Conservation (phyloP, 116 monocot species). For the Papilionanthe hybrid region DNA sequence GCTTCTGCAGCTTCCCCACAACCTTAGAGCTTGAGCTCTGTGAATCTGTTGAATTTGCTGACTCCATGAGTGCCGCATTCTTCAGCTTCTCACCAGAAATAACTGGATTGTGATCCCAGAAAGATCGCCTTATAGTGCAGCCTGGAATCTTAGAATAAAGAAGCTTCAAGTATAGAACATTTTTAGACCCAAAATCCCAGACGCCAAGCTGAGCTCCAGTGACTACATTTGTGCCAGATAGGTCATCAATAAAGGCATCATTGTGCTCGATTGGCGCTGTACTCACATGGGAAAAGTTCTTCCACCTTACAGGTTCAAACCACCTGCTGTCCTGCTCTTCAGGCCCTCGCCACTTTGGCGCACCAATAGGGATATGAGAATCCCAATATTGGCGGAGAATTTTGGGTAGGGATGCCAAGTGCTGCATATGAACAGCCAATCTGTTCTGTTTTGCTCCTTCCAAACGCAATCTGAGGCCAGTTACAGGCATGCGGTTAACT, state of each 20-base stretch:
- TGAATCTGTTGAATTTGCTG: conserved; percentile 5
- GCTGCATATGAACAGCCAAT: conserved; percentile 61
- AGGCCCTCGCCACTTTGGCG: conserved; percentile 79
- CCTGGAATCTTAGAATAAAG: conserved; percentile 65
- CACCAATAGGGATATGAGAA: conserved; percentile 58
- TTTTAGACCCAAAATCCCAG: conserved; percentile 80
- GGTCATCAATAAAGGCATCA: conserved; percentile 50
- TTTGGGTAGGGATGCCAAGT: conserved; percentile 78
- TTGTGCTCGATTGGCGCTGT: conserved; percentile 69
- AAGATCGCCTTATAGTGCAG: conserved; percentile 65
- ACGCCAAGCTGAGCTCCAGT: conserved; percentile 92
- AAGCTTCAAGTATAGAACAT: conserved; percentile 77
- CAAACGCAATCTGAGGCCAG: conserved; percentile 59
- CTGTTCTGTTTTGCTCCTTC: conserved; percentile 70
- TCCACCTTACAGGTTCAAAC: conserved; percentile 89
- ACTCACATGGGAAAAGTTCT: conserved; percentile 85
- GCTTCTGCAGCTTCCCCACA: conserved; percentile 42
- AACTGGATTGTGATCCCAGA: conserved; percentile 70
- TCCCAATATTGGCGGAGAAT: conserved; percentile 77
- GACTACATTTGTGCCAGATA: conserved; percentile 59
- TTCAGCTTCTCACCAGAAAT: background rate
- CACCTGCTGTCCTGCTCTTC: conserved; percentile 93
- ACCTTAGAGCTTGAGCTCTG: conserved; percentile 41
- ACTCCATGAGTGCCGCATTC: conserved; percentile 9
- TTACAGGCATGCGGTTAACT: conserved; percentile 69